Base-by-base conservation (phyloP, 2,329 filamentous ascomycete species). In the Penicillium sp. region DNA sequence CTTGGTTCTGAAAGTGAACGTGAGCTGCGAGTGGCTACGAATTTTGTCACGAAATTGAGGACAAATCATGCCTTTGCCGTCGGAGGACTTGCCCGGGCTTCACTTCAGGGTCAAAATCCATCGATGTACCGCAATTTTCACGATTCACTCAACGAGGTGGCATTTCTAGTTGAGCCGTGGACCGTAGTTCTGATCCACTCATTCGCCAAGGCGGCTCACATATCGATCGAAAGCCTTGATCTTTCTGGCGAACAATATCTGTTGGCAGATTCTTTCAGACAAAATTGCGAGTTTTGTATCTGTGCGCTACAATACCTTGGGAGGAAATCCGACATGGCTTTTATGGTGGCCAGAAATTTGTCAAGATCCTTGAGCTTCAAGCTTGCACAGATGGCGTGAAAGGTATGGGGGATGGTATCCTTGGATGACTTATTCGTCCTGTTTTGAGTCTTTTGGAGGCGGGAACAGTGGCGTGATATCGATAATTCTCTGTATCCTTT, bases 121-220 rank as follows among this genome's bases (percentile, higher is more conserved):
- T 46, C 39, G 13, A 47, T 54, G 40, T 23, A 39, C 11, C 44
- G 23, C 1, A 42, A 79, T 19, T 81, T 83, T 50, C 82, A 84
- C 62, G 79, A 79, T 52, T 81, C 81, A 0, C 73, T 84, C 21
- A 81, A 77, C 37, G 76, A 83, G 54, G 81, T 80, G 2, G 79
- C 83, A 1, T 72, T 86, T n/a, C 64, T 86, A 51, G 84, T 82
- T 0, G 83, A 86, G 59, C 83, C 83, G 2, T 86, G 83, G 83
- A 84, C 82, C 1, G 78, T 79, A 34, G 77, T 85, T 2, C 67
- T 85, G 24, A 79, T 84, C 39, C 73, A 81, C 23, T 77, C 77
- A 0, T 85, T 85, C 54, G 75, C 79, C 21, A 81, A 77, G 61
- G 79, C 81, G 0, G 77, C 69, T 9, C 68, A 69, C 16, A 63